Evolutionary conservation across 2,329 filamentous ascomycete species (phyloP).

Genomic region (Colletotrichum cordylinicola): DNA sequence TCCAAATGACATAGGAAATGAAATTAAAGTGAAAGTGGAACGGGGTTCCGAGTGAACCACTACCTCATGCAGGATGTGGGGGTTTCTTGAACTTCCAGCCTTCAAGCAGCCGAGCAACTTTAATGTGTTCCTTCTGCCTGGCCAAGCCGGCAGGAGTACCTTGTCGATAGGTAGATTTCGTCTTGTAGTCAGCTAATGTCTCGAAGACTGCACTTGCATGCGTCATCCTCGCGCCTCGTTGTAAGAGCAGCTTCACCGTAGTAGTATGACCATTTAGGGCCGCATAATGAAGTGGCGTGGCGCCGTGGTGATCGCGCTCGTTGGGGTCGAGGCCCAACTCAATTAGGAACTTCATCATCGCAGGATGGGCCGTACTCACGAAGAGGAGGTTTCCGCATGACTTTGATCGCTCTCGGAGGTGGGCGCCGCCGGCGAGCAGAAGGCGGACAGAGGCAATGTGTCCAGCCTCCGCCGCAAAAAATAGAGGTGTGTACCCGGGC

Average conservation of each 20-base stretch:
- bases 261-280: slow-evolving; percentile 25
- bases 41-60: not conserved
- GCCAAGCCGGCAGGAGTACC: slow-evolving; percentile 29
- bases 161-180: slow-evolving; percentile 25
- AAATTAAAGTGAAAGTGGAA: not conserved
- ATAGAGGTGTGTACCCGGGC: slow-evolving; percentile 30
- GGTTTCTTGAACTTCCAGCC: slow-evolving; percentile 18
- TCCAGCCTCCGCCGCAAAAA: slow-evolving; percentile 30
- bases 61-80: not conserved
- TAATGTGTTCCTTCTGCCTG: slow-evolving; percentile 24
- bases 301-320: slow-evolving; percentile 27
- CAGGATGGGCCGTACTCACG: slow-evolving; percentile 20
- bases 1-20: not conserved
- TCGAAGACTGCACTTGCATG: slow-evolving; percentile 28
- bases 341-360: slow-evolving; percentile 26
- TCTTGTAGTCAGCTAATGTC: slow-evolving; percentile 22
- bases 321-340: slow-evolving; percentile 25
- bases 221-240: slow-evolving; percentile 23
- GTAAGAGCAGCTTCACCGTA: slow-evolving; percentile 32
- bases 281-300: slow-evolving; percentile 31
- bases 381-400: slow-evolving; percentile 27
- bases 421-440: slow-evolving; percentile 28
- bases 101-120: slow-evolving; percentile 22
- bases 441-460: slow-evolving; percentile 27
- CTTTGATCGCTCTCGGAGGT: slow-evolving; percentile 19